Evolutionary conservation across 495 filamentous ascomycete species (phyloP), one percentile per base, ranked within the genome.

Genomic region (Aspergillus nanangensis): DNA sequence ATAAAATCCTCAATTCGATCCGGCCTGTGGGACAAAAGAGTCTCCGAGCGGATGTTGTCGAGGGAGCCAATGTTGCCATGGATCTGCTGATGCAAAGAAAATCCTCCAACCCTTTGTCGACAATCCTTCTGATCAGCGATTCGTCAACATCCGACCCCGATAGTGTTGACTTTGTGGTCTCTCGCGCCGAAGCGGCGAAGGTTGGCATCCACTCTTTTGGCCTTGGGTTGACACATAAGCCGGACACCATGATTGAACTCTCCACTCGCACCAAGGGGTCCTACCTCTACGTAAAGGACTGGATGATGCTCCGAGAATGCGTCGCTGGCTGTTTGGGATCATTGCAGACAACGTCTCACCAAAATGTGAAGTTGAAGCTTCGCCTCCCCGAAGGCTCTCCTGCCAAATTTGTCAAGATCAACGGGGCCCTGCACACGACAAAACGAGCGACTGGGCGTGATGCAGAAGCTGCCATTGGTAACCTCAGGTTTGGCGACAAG

Each of bases 231-330:
- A 96, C 93, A 0, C 93, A 99, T 67, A 99, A 99, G 65, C 93
- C 93, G 5, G 94, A 97, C 61, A 96, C 90, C 0, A 94, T 99
- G 88, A 96, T 99, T 40, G 93, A 97, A 58, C 69, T 99, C 3
- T 96, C 94, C 5, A 91, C 88, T 22, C 80, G 92, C 41, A 99
- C 93, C 5, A 99, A 97, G 67, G 93, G 91, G 3, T 91, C 89
- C 14, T 99, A 96, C 56, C 91, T 90, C 4, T 99, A 97, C 57
- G 91, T 97, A 56, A 97, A 97, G 65, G 93, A 99, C 62, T 99
- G 93, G 93, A 99, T 97, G 93, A 97, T 96, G 91, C 77, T 99
- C 24, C 83, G 93, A 15, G 93, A 99, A 64, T 99, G 94, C 65
- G 78, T 97, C 37, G 94, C 93, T 14, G 93, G 93, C 19, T 97